Conservation (phyloP, 1,284 basidiomycete genomes). For the Ganoderma sinense region DNA sequence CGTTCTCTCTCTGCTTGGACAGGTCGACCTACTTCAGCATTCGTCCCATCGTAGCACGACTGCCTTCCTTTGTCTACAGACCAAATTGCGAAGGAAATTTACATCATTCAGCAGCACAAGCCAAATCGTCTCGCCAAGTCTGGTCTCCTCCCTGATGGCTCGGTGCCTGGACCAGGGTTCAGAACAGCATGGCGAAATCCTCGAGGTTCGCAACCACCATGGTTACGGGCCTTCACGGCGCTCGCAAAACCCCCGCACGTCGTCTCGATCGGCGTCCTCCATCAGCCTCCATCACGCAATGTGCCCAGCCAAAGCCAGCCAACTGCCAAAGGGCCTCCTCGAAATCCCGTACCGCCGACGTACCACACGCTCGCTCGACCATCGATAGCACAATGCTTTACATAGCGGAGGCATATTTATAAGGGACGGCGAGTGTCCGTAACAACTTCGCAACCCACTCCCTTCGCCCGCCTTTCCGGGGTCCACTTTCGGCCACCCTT, state of each 20-base stretch:
- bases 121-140: no score
- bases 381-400: no score
- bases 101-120: no score
- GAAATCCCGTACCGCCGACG: no score
- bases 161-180: neutral
- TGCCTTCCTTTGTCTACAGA: no score
- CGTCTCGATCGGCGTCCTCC: neutral
- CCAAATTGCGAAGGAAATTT: no score
- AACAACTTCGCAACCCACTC: neutral
- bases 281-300: neutral
- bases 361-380: no score
- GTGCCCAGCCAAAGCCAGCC: no score
- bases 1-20: no score
- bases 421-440: neutral
- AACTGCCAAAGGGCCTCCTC: no score
- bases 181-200: neutral
- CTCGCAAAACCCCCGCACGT: neutral
- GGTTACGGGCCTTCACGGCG: neutral
- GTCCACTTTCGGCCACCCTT: neutral
- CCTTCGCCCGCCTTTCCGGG: neutral
- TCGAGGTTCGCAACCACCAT: neutral
- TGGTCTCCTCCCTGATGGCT: neutral
- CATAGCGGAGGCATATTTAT: neutral
- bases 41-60: no score
- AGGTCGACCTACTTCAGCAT: no score